Evolutionary conservation across 2,329 filamentous ascomycete genomes (phyloP).

Genomic region (Ceratocystis colombiana): DNA sequence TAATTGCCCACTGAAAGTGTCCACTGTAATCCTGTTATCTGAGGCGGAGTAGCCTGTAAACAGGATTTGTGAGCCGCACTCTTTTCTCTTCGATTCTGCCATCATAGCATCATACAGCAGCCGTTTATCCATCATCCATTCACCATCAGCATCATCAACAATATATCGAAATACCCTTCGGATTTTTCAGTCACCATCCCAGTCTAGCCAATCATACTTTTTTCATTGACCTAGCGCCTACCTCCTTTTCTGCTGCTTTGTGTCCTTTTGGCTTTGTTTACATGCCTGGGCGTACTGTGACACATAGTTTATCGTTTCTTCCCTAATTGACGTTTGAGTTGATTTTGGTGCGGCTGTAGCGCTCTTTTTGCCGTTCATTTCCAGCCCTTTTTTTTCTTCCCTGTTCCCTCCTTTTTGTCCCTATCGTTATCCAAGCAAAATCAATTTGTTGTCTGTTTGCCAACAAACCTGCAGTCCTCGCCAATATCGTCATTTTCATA

Average conservation of each 20-base stretch:
- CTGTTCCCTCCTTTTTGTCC: conserved; percentile 6
- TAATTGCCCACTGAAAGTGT: neutral
- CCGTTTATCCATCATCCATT: neutral
- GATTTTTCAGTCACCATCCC: neutral
- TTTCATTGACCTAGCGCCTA: neutral
- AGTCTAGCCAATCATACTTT: neutral
- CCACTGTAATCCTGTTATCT: neutral
- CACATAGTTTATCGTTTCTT: conserved; percentile 2
- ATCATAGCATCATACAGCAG: too few species aligned
- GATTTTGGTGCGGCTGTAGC: conserved; percentile 11
- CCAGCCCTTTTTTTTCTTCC: conserved; percentile 12
- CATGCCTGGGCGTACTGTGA: neutral
- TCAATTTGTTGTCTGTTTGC: neutral
- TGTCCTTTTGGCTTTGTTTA: conserved; percentile 10
- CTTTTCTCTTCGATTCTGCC: too few species aligned
- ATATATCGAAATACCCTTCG: too few species aligned
- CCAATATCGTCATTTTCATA: neutral
- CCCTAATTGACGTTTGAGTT: neutral
- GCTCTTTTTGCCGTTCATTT: conserved; percentile 7
- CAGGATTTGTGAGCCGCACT: neutral
- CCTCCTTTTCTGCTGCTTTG: neutral
- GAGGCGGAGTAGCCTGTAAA: neutral
- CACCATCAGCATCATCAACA: neutral
- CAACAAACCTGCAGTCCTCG: neutral
- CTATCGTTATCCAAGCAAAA: conserved; percentile 10